These are phyloP conservation scores for Clathrus columnatus DNA, from an alignment of 768 basidiomycete genomes.

Conservation along the genomic window DNA sequence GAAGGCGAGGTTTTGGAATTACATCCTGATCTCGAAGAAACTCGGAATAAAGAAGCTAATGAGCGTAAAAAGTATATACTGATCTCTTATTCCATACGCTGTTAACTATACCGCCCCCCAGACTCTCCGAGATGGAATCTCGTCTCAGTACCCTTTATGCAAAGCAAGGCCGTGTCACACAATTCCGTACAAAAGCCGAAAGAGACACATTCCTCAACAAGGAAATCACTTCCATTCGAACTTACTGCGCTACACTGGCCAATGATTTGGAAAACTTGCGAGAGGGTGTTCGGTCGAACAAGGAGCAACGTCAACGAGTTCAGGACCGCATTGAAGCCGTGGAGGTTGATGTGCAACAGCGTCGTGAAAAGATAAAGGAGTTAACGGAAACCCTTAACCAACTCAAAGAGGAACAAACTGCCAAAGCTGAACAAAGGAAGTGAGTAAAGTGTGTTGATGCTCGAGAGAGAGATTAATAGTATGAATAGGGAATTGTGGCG, in stretches of 20 bases:
- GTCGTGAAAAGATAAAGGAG: slow-evolving; percentile 45
- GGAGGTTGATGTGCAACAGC: slow-evolving; percentile 55
- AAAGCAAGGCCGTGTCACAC: slow-evolving; percentile 83
- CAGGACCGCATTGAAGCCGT: slow-evolving; percentile 50
- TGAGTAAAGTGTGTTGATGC: slow-evolving; percentile 20
- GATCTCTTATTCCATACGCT: not conserved
- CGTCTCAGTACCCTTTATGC: slow-evolving; percentile 68
- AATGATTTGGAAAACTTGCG: slow-evolving; percentile 46
- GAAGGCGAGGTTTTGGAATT: slow-evolving; percentile 55
- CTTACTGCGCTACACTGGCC: slow-evolving; percentile 48
- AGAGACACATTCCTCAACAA: slow-evolving; percentile 74
- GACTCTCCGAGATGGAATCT: slow-evolving; percentile 67
- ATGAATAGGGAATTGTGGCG: slow-evolving; percentile 68
- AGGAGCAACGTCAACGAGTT: slow-evolving; percentile 43
- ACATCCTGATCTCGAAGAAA: slow-evolving; percentile 35
- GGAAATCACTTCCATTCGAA: slow-evolving; percentile 66
- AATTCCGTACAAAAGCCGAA: slow-evolving; percentile 75
- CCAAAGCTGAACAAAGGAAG: slow-evolving; percentile 73
- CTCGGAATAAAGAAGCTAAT: not conserved
- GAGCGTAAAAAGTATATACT: not conserved
- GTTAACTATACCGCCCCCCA: slow-evolving; percentile 24
- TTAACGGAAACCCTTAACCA: slow-evolving; percentile 49
- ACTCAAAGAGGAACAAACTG: slow-evolving; percentile 61
- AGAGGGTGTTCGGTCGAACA: slow-evolving; percentile 40
- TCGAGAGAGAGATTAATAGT: not conserved